Base-by-base conservation (phyloP, 2,329 filamentous ascomycete species). In the Apiospora marii region DNA sequence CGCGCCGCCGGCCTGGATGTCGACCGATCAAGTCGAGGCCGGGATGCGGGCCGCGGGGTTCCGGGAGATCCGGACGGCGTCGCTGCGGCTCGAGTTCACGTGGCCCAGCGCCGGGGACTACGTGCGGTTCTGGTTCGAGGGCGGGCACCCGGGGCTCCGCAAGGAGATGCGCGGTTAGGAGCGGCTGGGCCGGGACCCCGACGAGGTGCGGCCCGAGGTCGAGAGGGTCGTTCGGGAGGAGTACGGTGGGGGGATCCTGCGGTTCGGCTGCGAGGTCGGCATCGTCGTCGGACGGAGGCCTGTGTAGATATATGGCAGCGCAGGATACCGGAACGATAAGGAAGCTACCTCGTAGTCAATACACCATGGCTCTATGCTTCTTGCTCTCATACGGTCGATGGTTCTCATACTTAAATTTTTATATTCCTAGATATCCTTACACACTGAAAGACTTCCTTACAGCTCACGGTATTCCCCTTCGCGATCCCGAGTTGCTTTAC, bases 11-110 rank as follows among this genome's bases (percentile, higher is more conserved):
- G 61, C 19, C 27, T 67, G 61, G 61, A 44, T 43, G 34, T 24
- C 61, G 61, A 22, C 34, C 8, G 19, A 41, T 4, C 34, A 67
- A 30, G 34, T 67, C 61, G 61, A 67, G 34, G 37, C 61, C 19
- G 61, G 61, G 16, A 67, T 67, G 61, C 61, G 61, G 22, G 61
- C 61, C 37, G 37, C 30, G 22, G 61, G 61, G 34, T 67, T 67
- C 34, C 34, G 37, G 22, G 37, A 67, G 16, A 44, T 14, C 61
- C 61, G 37, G 2, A 12, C 61, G 22, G 61, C 37, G 5, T 14
- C 43, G 34, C 34, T 67, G 22, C 16, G 19, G 34, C 24, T 27
- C 61, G 37, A 43, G 12, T 46, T 30, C 67, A 7, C 24, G n/a
- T 68, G 37, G 64, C 34, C 24, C 22, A 44, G 43, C 67, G 41